phyloP scores from a whole-genome alignment of 106 monocot genomes.

The Dioscorea dumetorum region DNA sequence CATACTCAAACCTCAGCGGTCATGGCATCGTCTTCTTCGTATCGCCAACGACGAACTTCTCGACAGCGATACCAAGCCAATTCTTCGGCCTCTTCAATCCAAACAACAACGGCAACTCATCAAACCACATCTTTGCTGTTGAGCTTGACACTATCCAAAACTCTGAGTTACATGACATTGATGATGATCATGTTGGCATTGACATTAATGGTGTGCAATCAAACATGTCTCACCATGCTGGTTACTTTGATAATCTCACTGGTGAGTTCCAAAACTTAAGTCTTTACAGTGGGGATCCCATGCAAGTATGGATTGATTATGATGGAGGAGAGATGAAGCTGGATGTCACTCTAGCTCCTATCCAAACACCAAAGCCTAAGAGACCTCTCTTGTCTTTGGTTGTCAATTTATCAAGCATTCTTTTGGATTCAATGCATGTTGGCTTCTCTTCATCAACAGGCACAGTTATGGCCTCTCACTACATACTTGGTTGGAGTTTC shows the following conservation, averaged over 20 bases:
- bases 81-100: conserved; percentile 13
- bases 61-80: not conserved
- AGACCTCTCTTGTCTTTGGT: conserved; percentile 13
- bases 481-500: conserved; percentile 31
- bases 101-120: conserved; percentile 3
- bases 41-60: conserved; percentile 9
- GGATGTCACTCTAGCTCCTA: conserved; percentile 11
- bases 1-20: not conserved
- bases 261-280: conserved; percentile 1
- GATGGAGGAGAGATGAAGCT: conserved; percentile 8
- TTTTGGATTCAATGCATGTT: conserved; percentile 20
- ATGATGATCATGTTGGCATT: conserved; percentile 9
- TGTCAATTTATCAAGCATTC: conserved; percentile 17
- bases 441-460: conserved; percentile 24
- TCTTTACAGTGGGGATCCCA: conserved; percentile 19
- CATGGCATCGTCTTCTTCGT: conserved; percentile 10
- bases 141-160: conserved; percentile 13
- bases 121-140: conserved; percentile 3
- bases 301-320: conserved; percentile 30
- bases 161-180: conserved; percentile 8
- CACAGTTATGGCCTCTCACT: conserved; percentile 3
- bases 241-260: not conserved
- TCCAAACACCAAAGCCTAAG: conserved; percentile 7
- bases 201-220: conserved; percentile 1
- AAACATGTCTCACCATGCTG: conserved; percentile 2